A percentile compares a stretch with the other conserved stretches of the same genome.
Evolutionary conservation across 495 filamentous ascomycete genomes (phyloP).

Genomic region (Cladorrhinum samala): DNA sequence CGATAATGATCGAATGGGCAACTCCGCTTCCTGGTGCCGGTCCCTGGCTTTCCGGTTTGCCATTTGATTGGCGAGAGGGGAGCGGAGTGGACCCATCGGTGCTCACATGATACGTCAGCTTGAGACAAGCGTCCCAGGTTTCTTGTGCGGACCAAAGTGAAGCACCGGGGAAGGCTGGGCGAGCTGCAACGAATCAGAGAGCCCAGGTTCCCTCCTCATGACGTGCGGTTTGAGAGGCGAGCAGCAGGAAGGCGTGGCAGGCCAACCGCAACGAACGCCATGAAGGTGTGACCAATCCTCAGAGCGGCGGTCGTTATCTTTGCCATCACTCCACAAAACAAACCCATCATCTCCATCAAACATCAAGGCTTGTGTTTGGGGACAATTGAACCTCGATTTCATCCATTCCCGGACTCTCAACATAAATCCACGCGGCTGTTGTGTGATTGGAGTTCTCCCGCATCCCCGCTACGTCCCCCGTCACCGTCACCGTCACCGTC

Average conservation of each 20-base stretch:
- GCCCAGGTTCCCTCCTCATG: slow-evolving; percentile 4
- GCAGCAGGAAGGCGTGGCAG: slow-evolving; percentile 9
- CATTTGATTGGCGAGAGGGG: slow-evolving; percentile 2
- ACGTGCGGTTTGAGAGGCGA: slow-evolving; percentile 12
- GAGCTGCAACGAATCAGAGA: slow-evolving; percentile 11
- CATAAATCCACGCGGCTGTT: too few relatives aligned
- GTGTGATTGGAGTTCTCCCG: background rate
- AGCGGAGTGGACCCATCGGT: background rate
- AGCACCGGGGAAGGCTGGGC: too few relatives aligned
- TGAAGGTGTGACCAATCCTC: background rate
- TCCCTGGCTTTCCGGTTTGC: background rate
- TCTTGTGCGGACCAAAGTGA: background rate
- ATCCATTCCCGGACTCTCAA: too few relatives aligned
- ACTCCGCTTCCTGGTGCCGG: background rate
- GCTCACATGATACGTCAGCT: slow-evolving; percentile 17
- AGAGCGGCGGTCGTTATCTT: background rate
- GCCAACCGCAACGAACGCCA: slow-evolving; percentile 9
- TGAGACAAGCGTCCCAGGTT: slow-evolving; percentile 8
- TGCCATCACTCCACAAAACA: background rate
- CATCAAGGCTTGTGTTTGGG: too few relatives aligned
- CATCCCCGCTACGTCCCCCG: slow-evolving; percentile 2
- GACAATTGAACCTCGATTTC: too few relatives aligned
- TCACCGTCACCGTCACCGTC: slow-evolving; percentile 6
- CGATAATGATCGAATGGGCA: too few relatives aligned
- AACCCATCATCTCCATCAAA: too few relatives aligned